Evolutionary conservation across 495 filamentous ascomycete genomes (phyloP).

Genomic region (Sordaria brevicollis): DNA sequence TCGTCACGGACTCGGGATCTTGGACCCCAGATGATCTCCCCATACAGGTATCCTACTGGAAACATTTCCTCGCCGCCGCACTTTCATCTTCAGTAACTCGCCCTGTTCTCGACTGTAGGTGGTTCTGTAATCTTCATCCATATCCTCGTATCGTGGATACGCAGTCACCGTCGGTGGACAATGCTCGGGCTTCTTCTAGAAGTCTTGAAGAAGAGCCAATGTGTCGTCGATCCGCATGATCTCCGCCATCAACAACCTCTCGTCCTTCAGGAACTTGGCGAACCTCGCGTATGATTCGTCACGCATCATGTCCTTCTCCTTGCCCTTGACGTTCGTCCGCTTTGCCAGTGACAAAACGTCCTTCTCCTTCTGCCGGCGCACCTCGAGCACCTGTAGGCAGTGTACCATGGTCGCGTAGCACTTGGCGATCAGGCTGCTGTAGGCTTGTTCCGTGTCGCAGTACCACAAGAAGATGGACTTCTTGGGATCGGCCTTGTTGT

Average conservation of each 20-base stretch:
- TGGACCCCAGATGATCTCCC: no score
- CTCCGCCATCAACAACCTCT: slow-evolving; percentile 68
- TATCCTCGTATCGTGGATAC: neutral
- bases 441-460: slow-evolving; percentile 65
- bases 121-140: no score
- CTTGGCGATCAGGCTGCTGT: slow-evolving; percentile 56
- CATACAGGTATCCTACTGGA: no score
- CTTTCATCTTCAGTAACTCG: no score
- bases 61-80: no score
- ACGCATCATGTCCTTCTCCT: slow-evolving; percentile 65
- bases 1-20: no score
- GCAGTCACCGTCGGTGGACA: neutral
- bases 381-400: slow-evolving; percentile 61
- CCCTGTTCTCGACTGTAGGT: no score
- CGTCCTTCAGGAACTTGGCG: slow-evolving; percentile 54
- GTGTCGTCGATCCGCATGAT: slow-evolving; percentile 73
- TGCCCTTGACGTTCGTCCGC: slow-evolving; percentile 70
- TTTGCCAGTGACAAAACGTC: slow-evolving; percentile 65
- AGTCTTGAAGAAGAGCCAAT: slow-evolving; percentile 75
- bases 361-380: slow-evolving; percentile 56
- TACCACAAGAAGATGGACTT: slow-evolving; percentile 85
- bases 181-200: slow-evolving; percentile 28
- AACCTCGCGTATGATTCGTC: slow-evolving; percentile 57
- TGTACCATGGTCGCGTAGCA: slow-evolving; percentile 86
- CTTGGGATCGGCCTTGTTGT: slow-evolving; percentile 61